Evolutionary conservation across 2,329 filamentous ascomycete genomes (phyloP), one percentile per base, ranked within the genome.

Genomic region (Alternaria postmessia): DNA sequence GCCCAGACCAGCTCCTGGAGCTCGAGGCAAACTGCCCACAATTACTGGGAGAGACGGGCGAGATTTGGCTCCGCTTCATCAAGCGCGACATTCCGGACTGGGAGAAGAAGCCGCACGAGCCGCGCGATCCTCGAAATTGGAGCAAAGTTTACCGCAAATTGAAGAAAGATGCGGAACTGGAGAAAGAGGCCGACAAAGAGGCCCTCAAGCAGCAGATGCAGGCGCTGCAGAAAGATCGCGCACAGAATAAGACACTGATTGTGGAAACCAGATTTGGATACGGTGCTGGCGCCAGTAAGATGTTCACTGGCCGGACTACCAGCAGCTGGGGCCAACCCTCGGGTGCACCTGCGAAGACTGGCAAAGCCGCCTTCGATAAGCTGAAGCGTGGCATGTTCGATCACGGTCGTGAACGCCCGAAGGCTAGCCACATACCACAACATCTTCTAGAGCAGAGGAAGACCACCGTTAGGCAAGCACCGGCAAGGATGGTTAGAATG

Each of bases 21-120:
- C 85, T 97, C 59, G 94, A 97, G 79, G 63, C 85, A 51, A 88
- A 89, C 72, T 94, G 89, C 5, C 91, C 93, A 0, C 92, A 96
- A 65, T 85, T 97, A 52, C 83, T 86, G 62, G 87, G 88, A 38
- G 83, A 91, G 57, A 89, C 89, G 39, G 85, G 82, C 20, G 90
- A 93, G 68, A 82, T 94, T 62, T 97, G 94, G 94, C 80, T 88
- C 42, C 85, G 87, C 28, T 86, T 97, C 71, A 95, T 98, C 77
- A 86, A 87, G 52, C 87, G 88, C 48, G 89, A 97, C 70, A 91
- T 97, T 63, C 88, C 88, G 2, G 81, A 87, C 57, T 89, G 88
- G 77, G 83, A 88, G 42, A 80, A 81, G 46, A 88, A 90, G 73
- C 86, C 87, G 26, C 86, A 89, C 67, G 82, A 87, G 24, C 91